phyloP scores from a whole-genome alignment of 306 rosid species.

The Castanea crenata region DNA sequence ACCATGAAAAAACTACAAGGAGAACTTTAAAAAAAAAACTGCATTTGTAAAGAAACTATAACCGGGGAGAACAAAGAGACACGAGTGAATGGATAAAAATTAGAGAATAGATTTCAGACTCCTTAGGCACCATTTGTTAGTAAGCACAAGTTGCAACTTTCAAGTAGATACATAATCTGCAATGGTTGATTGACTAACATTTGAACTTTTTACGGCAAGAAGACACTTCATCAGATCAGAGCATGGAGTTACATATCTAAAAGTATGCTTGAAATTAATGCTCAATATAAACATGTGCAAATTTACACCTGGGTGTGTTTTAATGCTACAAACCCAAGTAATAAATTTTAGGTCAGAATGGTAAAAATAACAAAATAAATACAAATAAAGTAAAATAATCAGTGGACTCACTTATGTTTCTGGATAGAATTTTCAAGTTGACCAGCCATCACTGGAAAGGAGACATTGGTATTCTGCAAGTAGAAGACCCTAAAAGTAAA shows the following conservation, averaged over 20 bases:
- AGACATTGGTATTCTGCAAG: slow-evolving; percentile 59
- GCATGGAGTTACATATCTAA: slow-evolving; percentile 7
- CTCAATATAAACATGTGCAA: neutral
- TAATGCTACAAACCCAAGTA: slow-evolving; percentile 7
- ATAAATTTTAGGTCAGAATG: neutral
- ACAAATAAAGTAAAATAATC: neutral
- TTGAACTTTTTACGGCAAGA: neutral
- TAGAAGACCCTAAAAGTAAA: slow-evolving; percentile 29
- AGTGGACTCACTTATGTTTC: slow-evolving; percentile 68
- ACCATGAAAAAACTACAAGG: neutral
- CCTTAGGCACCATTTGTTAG: neutral
- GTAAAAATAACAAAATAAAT: neutral
- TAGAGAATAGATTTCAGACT: neutral
- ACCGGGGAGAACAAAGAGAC: neutral
- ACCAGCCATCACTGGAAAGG: slow-evolving; percentile 44
- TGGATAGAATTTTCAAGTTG: slow-evolving; percentile 68
- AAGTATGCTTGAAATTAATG: slow-evolving; percentile 12
- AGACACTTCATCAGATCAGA: neutral
- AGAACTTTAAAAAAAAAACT: neutral
- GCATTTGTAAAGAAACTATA: neutral
- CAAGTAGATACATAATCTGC: slow-evolving; percentile 12
- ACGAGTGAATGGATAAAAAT: neutral
- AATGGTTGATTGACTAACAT: neutral
- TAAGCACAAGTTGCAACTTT: neutral
- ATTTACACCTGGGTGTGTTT: neutral